Evolutionary conservation across 2,329 filamentous ascomycete species (phyloP).

Genomic region (Reticulascus tulasneorum): DNA sequence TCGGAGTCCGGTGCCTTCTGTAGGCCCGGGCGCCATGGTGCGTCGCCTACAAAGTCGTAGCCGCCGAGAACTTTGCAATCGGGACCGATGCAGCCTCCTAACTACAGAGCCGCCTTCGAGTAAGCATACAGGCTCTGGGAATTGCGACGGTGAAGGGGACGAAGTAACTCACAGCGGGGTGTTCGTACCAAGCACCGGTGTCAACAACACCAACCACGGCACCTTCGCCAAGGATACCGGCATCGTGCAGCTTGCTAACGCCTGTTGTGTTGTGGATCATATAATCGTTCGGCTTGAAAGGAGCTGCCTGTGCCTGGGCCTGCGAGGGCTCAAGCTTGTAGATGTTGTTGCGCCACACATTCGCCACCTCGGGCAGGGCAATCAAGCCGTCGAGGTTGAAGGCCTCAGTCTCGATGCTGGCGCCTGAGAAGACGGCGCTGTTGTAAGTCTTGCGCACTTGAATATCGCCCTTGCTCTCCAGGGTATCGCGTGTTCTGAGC

Average conservation of each 20-base stretch:
- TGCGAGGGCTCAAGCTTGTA: neutral
- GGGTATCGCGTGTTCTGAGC: too few species aligned
- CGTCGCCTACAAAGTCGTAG: slow-evolving; percentile 6
- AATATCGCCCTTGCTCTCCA: slow-evolving; percentile 3
- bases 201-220: slow-evolving; percentile 33
- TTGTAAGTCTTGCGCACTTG: neutral
- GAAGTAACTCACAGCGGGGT: slow-evolving; percentile 25
- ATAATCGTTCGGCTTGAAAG: slow-evolving; percentile 11
- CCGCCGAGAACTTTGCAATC: slow-evolving; percentile 6
- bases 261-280: slow-evolving; percentile 31
- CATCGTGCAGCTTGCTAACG: slow-evolving; percentile 30
- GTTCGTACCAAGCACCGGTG: slow-evolving; percentile 33
- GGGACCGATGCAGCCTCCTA: slow-evolving; percentile 3
- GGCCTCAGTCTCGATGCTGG: slow-evolving; percentile 23
- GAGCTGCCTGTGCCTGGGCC: neutral
- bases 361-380: slow-evolving; percentile 27
- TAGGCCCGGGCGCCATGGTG: neutral
- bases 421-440: slow-evolving; percentile 26
- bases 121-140: neutral
- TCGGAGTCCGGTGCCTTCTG: slow-evolving; percentile 41
- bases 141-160: neutral
- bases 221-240: slow-evolving; percentile 31
- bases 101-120: slow-evolving; percentile 5
- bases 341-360: slow-evolving; percentile 24
- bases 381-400: slow-evolving; percentile 27